Percentiles rank a stretch among this genome's conserved stretches.
Conservation (phyloP, 495 filamentous ascomycete genomes). For the Zalerion maritima region DNA sequence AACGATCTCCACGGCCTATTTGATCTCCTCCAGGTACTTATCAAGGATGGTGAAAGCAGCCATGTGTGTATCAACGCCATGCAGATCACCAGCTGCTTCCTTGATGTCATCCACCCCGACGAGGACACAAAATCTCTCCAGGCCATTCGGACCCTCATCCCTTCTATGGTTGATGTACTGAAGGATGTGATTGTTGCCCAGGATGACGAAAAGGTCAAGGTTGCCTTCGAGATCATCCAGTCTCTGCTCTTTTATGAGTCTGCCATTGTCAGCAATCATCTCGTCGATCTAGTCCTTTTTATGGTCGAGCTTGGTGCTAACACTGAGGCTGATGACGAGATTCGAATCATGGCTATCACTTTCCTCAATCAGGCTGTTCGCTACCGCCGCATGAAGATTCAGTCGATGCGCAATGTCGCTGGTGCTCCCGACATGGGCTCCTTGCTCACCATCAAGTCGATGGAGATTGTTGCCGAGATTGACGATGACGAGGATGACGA, state of each 20-base stretch:
- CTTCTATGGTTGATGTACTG: conserved; percentile 77
- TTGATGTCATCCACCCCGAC: conserved; percentile 75
- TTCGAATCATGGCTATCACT: conserved; percentile 73
- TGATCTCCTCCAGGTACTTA: conserved; percentile 70
- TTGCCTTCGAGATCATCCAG: conserved; percentile 95
- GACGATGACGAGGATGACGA: conserved; percentile 79
- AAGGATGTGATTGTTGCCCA: conserved; percentile 62
- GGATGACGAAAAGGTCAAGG: conserved; percentile 74
- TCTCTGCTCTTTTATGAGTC: conserved; percentile 82
- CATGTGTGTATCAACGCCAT: conserved; percentile 92
- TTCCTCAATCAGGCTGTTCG: conserved; percentile 87
- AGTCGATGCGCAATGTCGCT: conserved; percentile 61
- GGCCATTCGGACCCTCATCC: conserved; percentile 62
- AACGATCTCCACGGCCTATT: conserved; percentile 68
- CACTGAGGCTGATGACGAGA: conserved; percentile 63
- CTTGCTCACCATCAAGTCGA: conserved; percentile 67
- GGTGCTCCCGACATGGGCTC: conserved; percentile 58
- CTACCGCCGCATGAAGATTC: conserved; percentile 91
- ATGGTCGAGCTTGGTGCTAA: conserved; percentile 79
- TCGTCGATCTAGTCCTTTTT: conserved; percentile 81
- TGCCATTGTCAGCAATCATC: conserved; percentile 66
- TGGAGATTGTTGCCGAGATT: conserved; percentile 81
- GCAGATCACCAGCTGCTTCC: conserved; percentile 76
- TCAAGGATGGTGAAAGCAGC: conserved; percentile 76
- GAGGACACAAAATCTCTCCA: conserved; percentile 59